phyloP scores from a whole-genome alignment of 345 rosid species.

The Durio zibethinus region DNA sequence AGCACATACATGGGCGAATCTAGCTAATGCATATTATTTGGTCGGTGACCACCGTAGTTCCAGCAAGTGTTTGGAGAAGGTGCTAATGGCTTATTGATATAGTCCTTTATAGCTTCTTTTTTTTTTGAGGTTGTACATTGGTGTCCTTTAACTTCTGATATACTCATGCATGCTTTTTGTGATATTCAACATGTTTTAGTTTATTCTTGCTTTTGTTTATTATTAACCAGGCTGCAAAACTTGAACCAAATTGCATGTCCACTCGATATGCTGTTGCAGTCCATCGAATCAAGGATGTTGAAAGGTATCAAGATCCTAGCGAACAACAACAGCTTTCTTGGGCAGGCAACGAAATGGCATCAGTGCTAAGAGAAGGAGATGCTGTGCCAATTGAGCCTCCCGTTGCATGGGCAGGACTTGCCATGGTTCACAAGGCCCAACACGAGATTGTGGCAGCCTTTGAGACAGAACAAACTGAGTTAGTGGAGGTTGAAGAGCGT shows the following conservation, averaged over 20 bases:
- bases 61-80: slow-evolving; percentile 99
- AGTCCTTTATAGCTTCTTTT: slow-evolving; percentile 43
- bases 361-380: slow-evolving; percentile 90
- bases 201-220: slow-evolving; percentile 6
- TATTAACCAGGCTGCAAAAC: slow-evolving; percentile 71
- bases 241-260: slow-evolving; percentile 93
- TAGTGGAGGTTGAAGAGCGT: slow-evolving; percentile 65
- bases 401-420: slow-evolving; percentile 92
- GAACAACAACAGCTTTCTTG: slow-evolving; percentile 83
- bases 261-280: slow-evolving; percentile 91
- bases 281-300: slow-evolving; percentile 85
- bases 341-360: slow-evolving; percentile 99
- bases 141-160: slow-evolving; percentile 32
- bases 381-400: slow-evolving; percentile 68
- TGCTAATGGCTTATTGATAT: slow-evolving; percentile 56
- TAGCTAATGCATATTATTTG: slow-evolving; percentile 75
- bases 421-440: slow-evolving; percentile 82
- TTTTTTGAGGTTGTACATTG: slow-evolving; percentile 54
- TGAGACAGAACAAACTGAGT: slow-evolving; percentile 52
- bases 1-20: slow-evolving; percentile 76
- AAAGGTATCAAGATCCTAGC: slow-evolving; percentile 86
- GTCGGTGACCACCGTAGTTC: slow-evolving; percentile 81
- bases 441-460: slow-evolving; percentile 91
- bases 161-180: slow-evolving; percentile 3
- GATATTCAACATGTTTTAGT: not conserved